Percentiles rank a stretch among this genome's conserved stretches.
Evolutionary conservation across 2,329 filamentous ascomycete genomes (phyloP).

Genomic region (Helminthosporium solani): DNA sequence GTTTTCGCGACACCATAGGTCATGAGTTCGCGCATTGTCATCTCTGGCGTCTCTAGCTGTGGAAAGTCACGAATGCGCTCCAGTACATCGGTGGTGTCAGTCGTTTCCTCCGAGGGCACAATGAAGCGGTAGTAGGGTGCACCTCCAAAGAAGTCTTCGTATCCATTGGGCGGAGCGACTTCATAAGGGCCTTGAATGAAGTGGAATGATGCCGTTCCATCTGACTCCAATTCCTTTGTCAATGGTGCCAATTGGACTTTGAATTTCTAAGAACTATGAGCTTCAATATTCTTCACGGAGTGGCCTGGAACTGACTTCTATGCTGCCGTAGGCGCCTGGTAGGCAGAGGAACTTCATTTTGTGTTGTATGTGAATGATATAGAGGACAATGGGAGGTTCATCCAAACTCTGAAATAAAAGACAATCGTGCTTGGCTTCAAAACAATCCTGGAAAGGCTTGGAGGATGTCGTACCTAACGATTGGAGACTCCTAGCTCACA

Average conservation of each 20-base stretch:
- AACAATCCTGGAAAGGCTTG: no score
- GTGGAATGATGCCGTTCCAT: constrained; percentile 21
- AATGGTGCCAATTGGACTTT: constrained; percentile 30
- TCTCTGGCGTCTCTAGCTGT: constrained; percentile 54
- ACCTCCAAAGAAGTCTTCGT: constrained; percentile 32
- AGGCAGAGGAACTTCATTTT: constrained; percentile 23
- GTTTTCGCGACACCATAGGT: constrained; percentile 42
- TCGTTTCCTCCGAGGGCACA: constrained; percentile 18
- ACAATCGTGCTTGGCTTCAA: background rate
- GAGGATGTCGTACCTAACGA: background rate
- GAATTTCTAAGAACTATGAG: constrained; percentile 20
- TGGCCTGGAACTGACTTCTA: constrained; percentile 16
- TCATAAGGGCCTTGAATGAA: constrained; percentile 30
- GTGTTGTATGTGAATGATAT: background rate
- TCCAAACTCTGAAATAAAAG: background rate
- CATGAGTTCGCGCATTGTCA: constrained; percentile 55
- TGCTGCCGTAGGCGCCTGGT: constrained; percentile 28
- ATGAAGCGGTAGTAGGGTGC: constrained; percentile 29
- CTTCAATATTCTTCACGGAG: background rate
- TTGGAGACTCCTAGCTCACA: no score
- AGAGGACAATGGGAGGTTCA: background rate
- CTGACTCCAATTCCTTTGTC: constrained; percentile 25
- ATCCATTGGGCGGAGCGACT: constrained; percentile 23
- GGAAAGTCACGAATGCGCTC: constrained; percentile 58
- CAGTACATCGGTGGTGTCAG: constrained; percentile 22